Evolutionary conservation across 441 rosid genomes (phyloP), one percentile per base, ranked within the genome.

Genomic region (Populus hybrid): DNA sequence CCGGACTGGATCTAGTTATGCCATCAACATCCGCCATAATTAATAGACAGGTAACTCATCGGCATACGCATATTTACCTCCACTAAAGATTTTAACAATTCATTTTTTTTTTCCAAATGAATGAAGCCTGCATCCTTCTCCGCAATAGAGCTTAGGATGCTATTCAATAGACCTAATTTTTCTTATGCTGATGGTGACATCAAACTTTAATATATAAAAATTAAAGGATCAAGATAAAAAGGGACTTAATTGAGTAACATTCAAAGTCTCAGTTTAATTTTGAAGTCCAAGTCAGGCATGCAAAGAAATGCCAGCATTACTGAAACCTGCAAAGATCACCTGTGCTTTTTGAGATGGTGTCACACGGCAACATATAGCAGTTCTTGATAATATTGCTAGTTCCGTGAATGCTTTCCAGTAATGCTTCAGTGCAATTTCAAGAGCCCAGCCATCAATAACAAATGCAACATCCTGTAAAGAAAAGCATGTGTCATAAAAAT

Each of bases 291-390:
- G 73, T 68, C 12, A 0, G 65, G 50, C 3, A 65, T 53, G 61
- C 34, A 80, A 69, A 71, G 34, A 18, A 77, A 77, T 59, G 79
- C 50, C 70, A 67, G 71, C 74, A 42, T 71, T 34, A n/a, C 10
- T 78, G 59, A 74, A 80, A 71, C 67, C 71, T 16, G 34, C 28
- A 70, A 64, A 67, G 40, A 83, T 63, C 61, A 95, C 99, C 99
- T 97, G 99, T 57, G 98, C 99, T 80, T 97, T 97, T 74, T 97
- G 99, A 24, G 99, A 97, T 76, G 98, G 99, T 76, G 98, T 94
- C 83, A 94, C 98, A 21, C 97, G 98, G 72, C 99, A 94, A 86
- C 99, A 97, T 80, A 94, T 93, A 73, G 99, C 99, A 82, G 99
- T 97, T 90, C 98, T 93, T 70, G 97, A 92, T 81, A 94, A 86